Evolutionary conservation across 2,329 filamentous ascomycete species (phyloP).

Genomic region (Paecilomyces variotii): DNA sequence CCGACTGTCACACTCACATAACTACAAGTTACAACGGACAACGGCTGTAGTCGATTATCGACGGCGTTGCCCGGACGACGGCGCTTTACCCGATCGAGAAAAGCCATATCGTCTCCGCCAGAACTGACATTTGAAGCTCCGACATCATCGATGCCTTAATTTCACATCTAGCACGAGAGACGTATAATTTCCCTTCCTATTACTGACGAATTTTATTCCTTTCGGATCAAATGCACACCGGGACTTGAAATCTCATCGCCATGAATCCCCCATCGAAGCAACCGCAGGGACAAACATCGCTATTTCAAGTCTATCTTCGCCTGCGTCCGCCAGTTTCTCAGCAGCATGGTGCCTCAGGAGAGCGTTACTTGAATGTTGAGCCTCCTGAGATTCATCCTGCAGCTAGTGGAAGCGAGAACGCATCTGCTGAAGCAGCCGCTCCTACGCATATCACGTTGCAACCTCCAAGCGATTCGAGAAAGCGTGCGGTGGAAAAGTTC

Average conservation of each 20-base stretch:
- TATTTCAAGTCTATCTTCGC: constrained; percentile 89
- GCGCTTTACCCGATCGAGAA: background rate
- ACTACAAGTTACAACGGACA: too few species aligned
- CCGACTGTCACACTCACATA: background rate
- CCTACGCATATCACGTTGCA: constrained; percentile 68
- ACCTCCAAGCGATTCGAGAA: constrained; percentile 72
- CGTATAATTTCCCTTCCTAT: background rate
- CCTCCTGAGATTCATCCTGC: constrained; percentile 26
- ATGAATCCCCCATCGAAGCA: constrained; percentile 39
- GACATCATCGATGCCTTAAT: background rate
- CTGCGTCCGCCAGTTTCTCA: constrained; percentile 57
- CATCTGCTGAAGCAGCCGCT: constrained; percentile 14
- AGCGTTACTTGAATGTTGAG: constrained; percentile 77
- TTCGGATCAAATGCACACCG: background rate
- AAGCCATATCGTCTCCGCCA: background rate
- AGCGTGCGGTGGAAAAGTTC: constrained; percentile 85
- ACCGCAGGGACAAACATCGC: constrained; percentile 42
- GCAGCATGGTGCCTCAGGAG: constrained; percentile 30
- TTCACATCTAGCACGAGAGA: background rate
- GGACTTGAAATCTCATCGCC: background rate
- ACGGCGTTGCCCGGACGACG: background rate
- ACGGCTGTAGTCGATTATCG: background rate
- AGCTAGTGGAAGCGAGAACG: constrained; percentile 28
- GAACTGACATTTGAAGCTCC: background rate
- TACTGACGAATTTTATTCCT: background rate